These are phyloP conservation scores for Aleurites moluccanus DNA, from an alignment of 441 rosid species.

Conservation along the genomic window DNA sequence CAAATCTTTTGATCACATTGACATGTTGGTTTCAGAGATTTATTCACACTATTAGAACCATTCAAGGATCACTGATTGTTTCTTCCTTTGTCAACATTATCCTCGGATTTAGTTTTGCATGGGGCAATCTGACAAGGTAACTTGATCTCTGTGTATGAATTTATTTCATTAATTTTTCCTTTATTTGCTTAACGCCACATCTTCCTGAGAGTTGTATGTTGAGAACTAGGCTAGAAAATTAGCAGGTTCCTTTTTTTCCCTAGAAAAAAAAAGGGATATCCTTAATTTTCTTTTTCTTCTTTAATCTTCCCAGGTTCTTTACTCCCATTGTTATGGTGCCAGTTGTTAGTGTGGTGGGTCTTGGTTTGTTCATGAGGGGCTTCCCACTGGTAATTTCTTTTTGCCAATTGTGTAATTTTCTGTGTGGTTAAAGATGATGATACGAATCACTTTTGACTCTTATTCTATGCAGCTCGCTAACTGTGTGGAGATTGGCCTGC, in stretches of 20 bases:
- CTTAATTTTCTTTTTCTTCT: constrained; percentile 13
- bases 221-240: constrained; percentile 8
- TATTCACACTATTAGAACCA: constrained; percentile 64
- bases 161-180: background rate
- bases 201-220: background rate
- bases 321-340: constrained; percentile 76
- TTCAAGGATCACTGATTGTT: constrained; percentile 87
- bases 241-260: background rate
- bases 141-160: background rate
- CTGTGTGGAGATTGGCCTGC: constrained; percentile 91
- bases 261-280: background rate
- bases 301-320: constrained; percentile 48
- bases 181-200: too few relatives aligned
- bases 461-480: constrained; percentile 66
- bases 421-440: background rate
- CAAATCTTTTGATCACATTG: constrained; percentile 5
- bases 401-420: background rate
- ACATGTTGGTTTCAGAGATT: constrained; percentile 58
- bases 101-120: constrained; percentile 64
- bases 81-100: constrained; percentile 78
- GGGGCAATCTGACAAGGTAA: constrained; percentile 80
- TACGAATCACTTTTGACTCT: constrained; percentile 11
- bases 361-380: constrained; percentile 79
- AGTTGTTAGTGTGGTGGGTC: constrained; percentile 68
- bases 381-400: constrained; percentile 72